Conservation (phyloP, 2,329 filamentous ascomycete genomes). For the Ceratocystis alfenasii region DNA sequence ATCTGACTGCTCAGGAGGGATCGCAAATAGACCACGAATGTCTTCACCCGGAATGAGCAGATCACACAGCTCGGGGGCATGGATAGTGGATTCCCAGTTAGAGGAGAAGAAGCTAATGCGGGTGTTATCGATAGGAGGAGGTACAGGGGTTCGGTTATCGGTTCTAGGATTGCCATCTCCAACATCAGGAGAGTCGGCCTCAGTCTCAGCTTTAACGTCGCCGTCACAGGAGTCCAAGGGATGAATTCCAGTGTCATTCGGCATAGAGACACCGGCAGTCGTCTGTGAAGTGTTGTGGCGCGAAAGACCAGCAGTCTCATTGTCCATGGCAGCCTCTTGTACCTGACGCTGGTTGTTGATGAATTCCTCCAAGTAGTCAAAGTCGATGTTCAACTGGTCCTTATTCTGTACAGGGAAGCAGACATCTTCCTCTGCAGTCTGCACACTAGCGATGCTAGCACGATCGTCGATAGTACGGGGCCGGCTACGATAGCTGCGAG, state of each 20-base stretch:
- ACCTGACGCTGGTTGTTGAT: slow-evolving; percentile 49
- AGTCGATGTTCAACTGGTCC: slow-evolving; percentile 77
- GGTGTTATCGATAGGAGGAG: slow-evolving; percentile 48
- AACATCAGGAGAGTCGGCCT: slow-evolving; percentile 28
- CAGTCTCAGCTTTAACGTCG: slow-evolving; percentile 26
- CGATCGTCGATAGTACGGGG: slow-evolving; percentile 50
- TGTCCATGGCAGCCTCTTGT: slow-evolving; percentile 25
- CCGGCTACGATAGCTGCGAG: slow-evolving; percentile 28
- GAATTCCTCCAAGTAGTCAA: slow-evolving; percentile 87
- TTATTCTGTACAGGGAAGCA: slow-evolving; percentile 70
- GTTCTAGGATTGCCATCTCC: slow-evolving; percentile 29
- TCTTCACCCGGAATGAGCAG: slow-evolving; percentile 81
- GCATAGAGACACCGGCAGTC: slow-evolving; percentile 27
- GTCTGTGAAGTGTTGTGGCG: slow-evolving; percentile 26
- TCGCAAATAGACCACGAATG: slow-evolving; percentile 71
- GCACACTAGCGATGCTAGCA: slow-evolving; percentile 50
- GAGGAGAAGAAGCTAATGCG: slow-evolving; percentile 97
- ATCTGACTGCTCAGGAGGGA: slow-evolving; percentile 50
- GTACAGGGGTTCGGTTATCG: slow-evolving; percentile 24
- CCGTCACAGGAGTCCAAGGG: slow-evolving; percentile 1
- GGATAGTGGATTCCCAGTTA: slow-evolving; percentile 83
- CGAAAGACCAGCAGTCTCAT: slow-evolving; percentile 22
- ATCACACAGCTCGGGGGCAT: slow-evolving; percentile 77
- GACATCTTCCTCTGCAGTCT: slow-evolving; percentile 72
- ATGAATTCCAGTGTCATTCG: not conserved